Evolutionary conservation across 257 asterid genomes (phyloP).

Genomic region (Solanum lycopersicoides): DNA sequence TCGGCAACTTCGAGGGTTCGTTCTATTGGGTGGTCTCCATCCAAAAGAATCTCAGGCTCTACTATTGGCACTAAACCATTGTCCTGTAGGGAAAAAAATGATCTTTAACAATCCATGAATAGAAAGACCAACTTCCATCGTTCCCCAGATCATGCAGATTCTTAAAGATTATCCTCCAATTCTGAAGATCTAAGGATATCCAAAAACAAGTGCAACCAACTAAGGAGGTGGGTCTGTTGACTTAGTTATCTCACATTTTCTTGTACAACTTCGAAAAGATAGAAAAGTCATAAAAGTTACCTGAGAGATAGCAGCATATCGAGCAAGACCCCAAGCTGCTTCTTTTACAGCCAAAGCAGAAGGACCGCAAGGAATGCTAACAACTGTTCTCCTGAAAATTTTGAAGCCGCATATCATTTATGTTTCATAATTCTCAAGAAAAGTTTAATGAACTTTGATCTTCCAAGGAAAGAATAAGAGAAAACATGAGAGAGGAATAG

Average conservation of each 20-base stretch:
- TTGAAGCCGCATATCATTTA: not conserved
- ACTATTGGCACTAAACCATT: constrained; percentile 94
- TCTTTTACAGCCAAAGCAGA: constrained; percentile 94
- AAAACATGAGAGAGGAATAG: not conserved
- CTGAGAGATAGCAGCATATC: constrained; percentile 94
- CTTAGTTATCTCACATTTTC: not conserved
- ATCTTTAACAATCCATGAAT: not conserved
- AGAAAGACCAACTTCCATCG: not conserved
- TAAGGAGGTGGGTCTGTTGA: not conserved
- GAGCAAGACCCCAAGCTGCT: constrained; percentile 99
- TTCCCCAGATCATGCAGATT: not conserved
- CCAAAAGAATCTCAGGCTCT: constrained; percentile 93
- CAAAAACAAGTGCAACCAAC: not conserved
- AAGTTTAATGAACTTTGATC: not conserved
- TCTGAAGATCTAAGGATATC: not conserved
- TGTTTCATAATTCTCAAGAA: not conserved
- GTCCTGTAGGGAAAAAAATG: constrained; percentile 35
- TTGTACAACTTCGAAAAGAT: not conserved
- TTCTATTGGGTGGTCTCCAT: constrained; percentile 86
- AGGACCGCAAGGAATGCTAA: constrained; percentile 97
- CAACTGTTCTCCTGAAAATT: constrained; percentile 81
- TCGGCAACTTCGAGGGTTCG: constrained; percentile 92
- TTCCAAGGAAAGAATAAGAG: not conserved
- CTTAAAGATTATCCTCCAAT: not conserved
- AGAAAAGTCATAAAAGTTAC: constrained; percentile 10